Conservation (phyloP, 306 rosid species). For the Mimosa bimucronata region DNA sequence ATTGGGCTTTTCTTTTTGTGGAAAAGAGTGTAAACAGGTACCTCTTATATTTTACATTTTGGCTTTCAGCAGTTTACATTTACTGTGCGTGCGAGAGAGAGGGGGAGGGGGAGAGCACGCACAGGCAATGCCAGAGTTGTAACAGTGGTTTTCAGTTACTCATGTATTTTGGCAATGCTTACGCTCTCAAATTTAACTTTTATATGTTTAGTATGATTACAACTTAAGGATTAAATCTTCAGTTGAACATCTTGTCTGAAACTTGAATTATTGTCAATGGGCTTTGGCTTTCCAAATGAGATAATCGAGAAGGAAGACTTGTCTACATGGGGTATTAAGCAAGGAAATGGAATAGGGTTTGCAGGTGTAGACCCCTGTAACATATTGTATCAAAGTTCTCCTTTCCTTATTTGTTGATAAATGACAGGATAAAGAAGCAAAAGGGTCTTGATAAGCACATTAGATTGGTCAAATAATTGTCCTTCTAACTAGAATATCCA, state of each 20-base stretch:
- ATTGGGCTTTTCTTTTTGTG: slow-evolving; percentile 61
- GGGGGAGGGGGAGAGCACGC: not conserved
- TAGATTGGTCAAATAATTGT: not conserved
- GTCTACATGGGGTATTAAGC: not conserved
- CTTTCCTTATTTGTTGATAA: not conserved
- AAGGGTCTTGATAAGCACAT: not conserved
- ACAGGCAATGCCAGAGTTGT: not conserved
- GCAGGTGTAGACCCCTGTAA: not conserved
- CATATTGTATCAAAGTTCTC: not conserved
- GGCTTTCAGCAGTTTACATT: not conserved
- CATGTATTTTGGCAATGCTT: not conserved
- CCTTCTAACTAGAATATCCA: not conserved
- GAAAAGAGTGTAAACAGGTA: slow-evolving; percentile 92
- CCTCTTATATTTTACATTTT: slow-evolving; percentile 13
- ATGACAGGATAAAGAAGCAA: not conserved
- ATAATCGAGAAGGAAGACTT: not conserved
- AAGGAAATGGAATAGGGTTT: not conserved
- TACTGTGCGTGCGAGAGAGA: not conserved
- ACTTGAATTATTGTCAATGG: not conserved
- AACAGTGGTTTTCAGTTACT: not conserved
- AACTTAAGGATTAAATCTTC: not conserved
- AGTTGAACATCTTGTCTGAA: not conserved
- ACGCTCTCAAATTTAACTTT: not conserved
- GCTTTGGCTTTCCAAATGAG: not conserved
- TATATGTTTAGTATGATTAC: not conserved